Conservation (phyloP, 164 flowering plant species). For the Warburgia ugandensis region DNA sequence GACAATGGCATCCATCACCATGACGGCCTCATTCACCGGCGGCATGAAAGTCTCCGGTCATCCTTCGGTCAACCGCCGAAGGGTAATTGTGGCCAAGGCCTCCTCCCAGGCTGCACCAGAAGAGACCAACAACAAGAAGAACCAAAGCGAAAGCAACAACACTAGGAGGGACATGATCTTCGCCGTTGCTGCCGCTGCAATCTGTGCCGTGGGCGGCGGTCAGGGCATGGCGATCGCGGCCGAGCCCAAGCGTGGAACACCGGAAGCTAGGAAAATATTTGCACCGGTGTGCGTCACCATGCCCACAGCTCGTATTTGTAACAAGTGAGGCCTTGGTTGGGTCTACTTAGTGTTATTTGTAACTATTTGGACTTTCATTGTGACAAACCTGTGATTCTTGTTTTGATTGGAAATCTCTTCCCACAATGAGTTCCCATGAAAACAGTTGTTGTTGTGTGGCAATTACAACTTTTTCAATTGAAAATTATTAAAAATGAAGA, state of each 20-base stretch:
- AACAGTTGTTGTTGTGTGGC: no score
- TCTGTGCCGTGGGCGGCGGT: constrained; percentile 29
- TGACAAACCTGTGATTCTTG: no score
- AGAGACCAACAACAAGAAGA: constrained; percentile 10
- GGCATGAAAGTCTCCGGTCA: constrained; percentile 17
- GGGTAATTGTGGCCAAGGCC: constrained; percentile 37
- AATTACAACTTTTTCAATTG: no score
- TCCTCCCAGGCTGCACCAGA: constrained; percentile 19
- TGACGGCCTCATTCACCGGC: constrained; percentile 51
- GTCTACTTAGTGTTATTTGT: neutral
- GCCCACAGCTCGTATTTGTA: constrained; percentile 85
- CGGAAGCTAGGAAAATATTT: constrained; percentile 69
- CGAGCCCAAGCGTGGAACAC: constrained; percentile 50
- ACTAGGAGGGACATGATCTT: constrained; percentile 68
- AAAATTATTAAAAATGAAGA: no score
- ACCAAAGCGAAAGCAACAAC: constrained; percentile 24
- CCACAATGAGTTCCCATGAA: no score
- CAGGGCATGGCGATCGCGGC: constrained; percentile 27
- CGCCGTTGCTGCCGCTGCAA: constrained; percentile 60
- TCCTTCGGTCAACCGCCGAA: constrained; percentile 20
- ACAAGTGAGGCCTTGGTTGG: constrained; percentile 26
- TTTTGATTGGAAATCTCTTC: no score
- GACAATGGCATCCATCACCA: constrained; percentile 63
- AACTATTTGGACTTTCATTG: no score
- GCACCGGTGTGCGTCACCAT: constrained; percentile 74